Evolutionary conservation across 2,329 filamentous ascomycete genomes (phyloP), one percentile per base, ranked within the genome.

Genomic region (Pseudofabraea citricarpa): DNA sequence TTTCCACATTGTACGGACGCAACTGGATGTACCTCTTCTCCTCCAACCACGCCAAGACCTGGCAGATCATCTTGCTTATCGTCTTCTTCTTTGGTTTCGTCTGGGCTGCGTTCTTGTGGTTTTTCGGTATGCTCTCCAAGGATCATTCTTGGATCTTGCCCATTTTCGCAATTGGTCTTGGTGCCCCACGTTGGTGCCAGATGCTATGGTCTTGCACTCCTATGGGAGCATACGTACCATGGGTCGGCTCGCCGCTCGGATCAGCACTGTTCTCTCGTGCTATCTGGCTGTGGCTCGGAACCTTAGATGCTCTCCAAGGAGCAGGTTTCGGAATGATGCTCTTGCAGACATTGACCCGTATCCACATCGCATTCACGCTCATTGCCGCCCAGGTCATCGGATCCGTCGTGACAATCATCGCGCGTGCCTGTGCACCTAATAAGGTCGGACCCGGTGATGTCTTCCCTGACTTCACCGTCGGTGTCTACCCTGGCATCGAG

Each of bases 271-370:
- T 79, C 8, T 75, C 75, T 2, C 69, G 81, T 27, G 64, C 69
- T 43, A 61, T 84, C 4, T 85, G 81, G 81, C 68, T 85, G 7
- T 85, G 81, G 80, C 72, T 85, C 0, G 81, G 81, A 32, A 71
- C 83, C 5, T 66, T 85, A 9, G 81, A 85, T 52, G 71, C 77
- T 9, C 64, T 85, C 6, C 81, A 85, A 58, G 79, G 79, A 29
- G 74, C 83, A 2, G 81, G 81, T 2, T 75, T 85, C 42, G 81
- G 81, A 43, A 85, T 84, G 79, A 77, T 85, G 40, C 66, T 85
- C 4, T 62, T 85, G 35, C 78, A 82, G 56, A 84, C 80, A 1
- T 62, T 83, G 51, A 84, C 81, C 1, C 67, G 81, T 18, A 72
- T 82, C 59, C 81, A 85, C 55, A 79, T 84, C 45, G 71, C 75